Percentiles rank a stretch among this genome's conserved stretches.
Conservation (phyloP, 202 grass and related monocot genomes). For the Schoenoplectus triqueter region DNA sequence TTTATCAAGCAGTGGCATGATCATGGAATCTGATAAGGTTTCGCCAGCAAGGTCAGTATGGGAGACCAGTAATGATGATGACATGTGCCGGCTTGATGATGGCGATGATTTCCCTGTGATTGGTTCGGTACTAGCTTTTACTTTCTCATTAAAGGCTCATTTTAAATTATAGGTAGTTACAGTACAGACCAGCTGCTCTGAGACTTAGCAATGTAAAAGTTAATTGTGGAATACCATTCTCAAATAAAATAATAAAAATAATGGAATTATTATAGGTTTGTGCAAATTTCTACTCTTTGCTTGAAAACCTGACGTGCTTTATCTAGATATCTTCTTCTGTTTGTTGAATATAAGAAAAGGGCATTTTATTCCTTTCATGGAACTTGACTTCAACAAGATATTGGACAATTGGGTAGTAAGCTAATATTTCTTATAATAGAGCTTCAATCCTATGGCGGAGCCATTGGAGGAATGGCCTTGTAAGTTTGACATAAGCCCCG, state of each 20-base stretch:
- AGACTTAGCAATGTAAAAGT: not conserved
- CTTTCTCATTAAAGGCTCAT: slow-evolving; percentile 24
- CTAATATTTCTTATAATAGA: slow-evolving; percentile 43
- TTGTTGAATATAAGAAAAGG: not conserved
- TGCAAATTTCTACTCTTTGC: not conserved
- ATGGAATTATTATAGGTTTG: not conserved
- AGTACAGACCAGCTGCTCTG: not conserved
- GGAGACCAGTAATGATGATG: slow-evolving; percentile 63
- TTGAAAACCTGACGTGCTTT: slow-evolving; percentile 8
- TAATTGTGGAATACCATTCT: not conserved
- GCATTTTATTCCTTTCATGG: too few species aligned
- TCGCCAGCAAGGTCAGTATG: slow-evolving; percentile 59
- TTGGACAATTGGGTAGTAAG: not conserved
- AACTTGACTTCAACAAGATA: slow-evolving; percentile 2
- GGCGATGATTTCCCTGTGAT: slow-evolving; percentile 59
- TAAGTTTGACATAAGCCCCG: slow-evolving; percentile 61
- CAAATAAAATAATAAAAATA: not conserved
- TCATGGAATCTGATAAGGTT: slow-evolving; percentile 54
- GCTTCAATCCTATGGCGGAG: slow-evolving; percentile 88
- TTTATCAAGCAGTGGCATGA: slow-evolving; percentile 53
- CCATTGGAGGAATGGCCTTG: slow-evolving; percentile 79
- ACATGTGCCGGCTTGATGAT: slow-evolving; percentile 76
- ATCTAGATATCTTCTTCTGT: slow-evolving; percentile 1
- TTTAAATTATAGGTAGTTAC: slow-evolving; percentile 6
- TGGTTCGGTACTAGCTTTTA: slow-evolving; percentile 60